Conservation (phyloP, 2,329 filamentous ascomycete species). For the Phialemoniopsis sp. region DNA sequence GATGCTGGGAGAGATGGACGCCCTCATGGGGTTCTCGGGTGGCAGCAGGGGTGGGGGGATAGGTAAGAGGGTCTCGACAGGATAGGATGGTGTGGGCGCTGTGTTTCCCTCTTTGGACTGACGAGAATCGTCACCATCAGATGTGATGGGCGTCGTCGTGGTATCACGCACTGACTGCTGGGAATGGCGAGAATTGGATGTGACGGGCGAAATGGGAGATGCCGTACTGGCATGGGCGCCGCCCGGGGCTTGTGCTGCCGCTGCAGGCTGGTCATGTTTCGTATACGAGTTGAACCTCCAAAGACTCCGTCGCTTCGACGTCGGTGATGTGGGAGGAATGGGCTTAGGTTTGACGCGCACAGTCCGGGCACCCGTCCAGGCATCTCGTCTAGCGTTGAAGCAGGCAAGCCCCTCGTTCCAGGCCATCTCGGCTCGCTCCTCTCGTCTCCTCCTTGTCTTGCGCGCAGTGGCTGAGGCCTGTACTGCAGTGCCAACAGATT, state of each 20-base stretch:
- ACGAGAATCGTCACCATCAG: slow-evolving; percentile 26
- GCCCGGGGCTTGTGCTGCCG: slow-evolving; percentile 6
- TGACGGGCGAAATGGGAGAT: slow-evolving; percentile 16
- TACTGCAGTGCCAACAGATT: slow-evolving; percentile 37
- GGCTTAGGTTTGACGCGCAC: slow-evolving; percentile 49
- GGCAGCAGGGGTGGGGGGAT: slow-evolving; percentile 71
- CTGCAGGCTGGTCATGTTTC: slow-evolving; percentile 25
- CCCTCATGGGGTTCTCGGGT: slow-evolving; percentile 68
- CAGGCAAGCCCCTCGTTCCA: slow-evolving; percentile 84
- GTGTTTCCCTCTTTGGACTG: slow-evolving; percentile 1
- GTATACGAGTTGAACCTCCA: slow-evolving; percentile 36
- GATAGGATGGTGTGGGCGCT: slow-evolving; percentile 25
- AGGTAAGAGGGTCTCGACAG: slow-evolving; percentile 64
- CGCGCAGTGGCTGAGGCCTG: slow-evolving; percentile 39
- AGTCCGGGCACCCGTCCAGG: slow-evolving; percentile 76
- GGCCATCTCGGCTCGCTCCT: slow-evolving; percentile 57
- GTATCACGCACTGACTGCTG: slow-evolving; percentile 16
- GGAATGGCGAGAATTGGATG: slow-evolving; percentile 16
- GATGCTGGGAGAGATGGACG: slow-evolving; percentile 66
- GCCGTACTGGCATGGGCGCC: background rate
- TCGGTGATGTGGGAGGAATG: slow-evolving; percentile 27
- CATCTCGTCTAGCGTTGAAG: slow-evolving; percentile 72
- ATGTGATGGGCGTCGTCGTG: slow-evolving; percentile 6
- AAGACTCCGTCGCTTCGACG: slow-evolving; percentile 45
- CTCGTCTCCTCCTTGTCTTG: slow-evolving; percentile 52